A percentile compares a stretch with the other conserved stretches of the same genome.
Evolutionary conservation across 768 basidiomycete genomes (phyloP).

Genomic region (Phylloporus sp.): DNA sequence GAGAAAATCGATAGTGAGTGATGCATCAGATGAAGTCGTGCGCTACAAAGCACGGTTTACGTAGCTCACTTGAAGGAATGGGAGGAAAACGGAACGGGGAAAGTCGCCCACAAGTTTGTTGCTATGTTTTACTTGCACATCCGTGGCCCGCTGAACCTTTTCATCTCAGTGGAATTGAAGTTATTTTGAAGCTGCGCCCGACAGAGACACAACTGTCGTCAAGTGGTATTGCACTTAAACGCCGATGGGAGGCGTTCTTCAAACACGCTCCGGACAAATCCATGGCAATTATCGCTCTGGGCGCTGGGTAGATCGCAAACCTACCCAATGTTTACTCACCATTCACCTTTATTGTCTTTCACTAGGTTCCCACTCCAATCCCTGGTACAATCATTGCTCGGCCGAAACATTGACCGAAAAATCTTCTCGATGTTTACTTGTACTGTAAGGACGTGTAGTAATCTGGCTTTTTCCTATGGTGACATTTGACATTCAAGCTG

Average conservation of each 20-base stretch:
- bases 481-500: slow-evolving; percentile 12
- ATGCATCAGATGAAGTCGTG: slow-evolving; percentile 12
- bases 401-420: slow-evolving; percentile 27
- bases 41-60: too few species aligned
- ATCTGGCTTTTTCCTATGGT: neutral
- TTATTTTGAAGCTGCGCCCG: neutral
- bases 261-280: slow-evolving; percentile 51
- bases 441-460: slow-evolving; percentile 22
- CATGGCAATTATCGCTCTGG: slow-evolving; percentile 39
- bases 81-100: slow-evolving; percentile 38
- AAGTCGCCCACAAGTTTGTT: slow-evolving; percentile 10
- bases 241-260: slow-evolving; percentile 56
- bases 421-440: slow-evolving; percentile 30
- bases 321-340: neutral
- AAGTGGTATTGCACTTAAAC: too few species aligned
- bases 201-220: neutral
- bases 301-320: slow-evolving; percentile 36
- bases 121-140: neutral
- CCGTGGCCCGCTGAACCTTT: too few species aligned
- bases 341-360: neutral
- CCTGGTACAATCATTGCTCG: too few species aligned
- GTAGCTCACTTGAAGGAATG: slow-evolving; percentile 33
- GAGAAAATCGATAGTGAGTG: slow-evolving; percentile 37
- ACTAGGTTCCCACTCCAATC: slow-evolving; percentile 19
- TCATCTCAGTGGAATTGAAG: neutral